Conservation (phyloP, 1,284 basidiomycete species). For the Pyrrhoderma noxium region DNA sequence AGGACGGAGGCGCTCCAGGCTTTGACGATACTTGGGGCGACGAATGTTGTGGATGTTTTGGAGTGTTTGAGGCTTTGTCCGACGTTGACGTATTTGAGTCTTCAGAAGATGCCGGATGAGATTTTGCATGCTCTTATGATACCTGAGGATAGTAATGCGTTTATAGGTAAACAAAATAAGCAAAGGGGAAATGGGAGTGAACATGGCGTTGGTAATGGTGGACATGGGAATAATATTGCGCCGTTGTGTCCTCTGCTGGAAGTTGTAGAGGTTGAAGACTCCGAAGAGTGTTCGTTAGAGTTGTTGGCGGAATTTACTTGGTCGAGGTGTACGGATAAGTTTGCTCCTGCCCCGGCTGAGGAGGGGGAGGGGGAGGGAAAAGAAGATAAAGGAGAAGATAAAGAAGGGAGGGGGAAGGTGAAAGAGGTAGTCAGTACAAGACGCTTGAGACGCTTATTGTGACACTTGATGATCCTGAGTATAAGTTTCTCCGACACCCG, state of each 20-base stretch:
- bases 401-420: background rate
- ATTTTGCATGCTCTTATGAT: slow-evolving; percentile 1
- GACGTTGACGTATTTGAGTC: background rate
- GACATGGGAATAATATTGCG: background rate
- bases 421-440: background rate
- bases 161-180: too few relatives aligned
- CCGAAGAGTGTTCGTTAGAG: background rate
- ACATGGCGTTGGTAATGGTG: background rate
- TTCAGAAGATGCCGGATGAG: slow-evolving; percentile 4
- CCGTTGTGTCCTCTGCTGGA: slow-evolving; percentile 5
- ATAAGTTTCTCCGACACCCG: background rate
- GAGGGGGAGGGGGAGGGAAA: background rate
- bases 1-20: background rate
- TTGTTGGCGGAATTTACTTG: background rate
- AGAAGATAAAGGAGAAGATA: background rate
- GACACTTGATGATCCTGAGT: background rate
- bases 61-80: slow-evolving; percentile 6
- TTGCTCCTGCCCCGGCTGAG: background rate
- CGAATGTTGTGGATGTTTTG: background rate
- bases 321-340: slow-evolving; percentile 4
- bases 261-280: slow-evolving; percentile 1
- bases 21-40: background rate
- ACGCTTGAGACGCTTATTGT: background rate
- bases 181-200: too few relatives aligned
- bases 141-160: too few relatives aligned